phyloP scores from a whole-genome alignment of 257 asterid species.

The Misopates orontium region DNA sequence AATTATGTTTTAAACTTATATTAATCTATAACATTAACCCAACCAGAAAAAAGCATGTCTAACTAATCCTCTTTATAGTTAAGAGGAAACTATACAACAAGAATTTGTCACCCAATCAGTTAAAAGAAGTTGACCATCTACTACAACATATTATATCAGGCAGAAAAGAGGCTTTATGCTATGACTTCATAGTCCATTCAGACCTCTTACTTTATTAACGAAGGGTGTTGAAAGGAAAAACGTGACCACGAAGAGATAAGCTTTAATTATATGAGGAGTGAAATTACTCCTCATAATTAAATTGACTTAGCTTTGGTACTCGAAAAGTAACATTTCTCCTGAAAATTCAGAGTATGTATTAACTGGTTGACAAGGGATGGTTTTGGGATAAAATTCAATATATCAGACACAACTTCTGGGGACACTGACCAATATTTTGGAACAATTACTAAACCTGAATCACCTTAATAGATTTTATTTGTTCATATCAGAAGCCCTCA shows the following conservation, averaged over 20 bases:
- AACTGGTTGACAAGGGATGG: constrained; percentile 18
- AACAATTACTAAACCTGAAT: not conserved
- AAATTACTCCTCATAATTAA: constrained; percentile 4
- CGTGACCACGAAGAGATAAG: constrained; percentile 1
- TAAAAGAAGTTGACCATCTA: constrained; percentile 15
- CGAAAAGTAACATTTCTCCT: not conserved
- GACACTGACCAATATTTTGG: too few species aligned
- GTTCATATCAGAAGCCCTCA: not conserved
- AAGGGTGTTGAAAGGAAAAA: constrained; percentile 6
- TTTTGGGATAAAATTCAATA: constrained; percentile 17
- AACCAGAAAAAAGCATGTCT: not conserved
- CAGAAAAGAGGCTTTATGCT: constrained; percentile 12
- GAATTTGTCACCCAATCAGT: constrained; percentile 21
- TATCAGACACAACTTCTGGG: not conserved
- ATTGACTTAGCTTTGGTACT: constrained; percentile 12
- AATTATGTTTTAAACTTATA: constrained; percentile 4
- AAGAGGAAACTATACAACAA: constrained; percentile 19
- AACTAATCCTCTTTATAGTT: constrained; percentile 5
- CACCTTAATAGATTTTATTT: not conserved
- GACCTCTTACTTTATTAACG: constrained; percentile 10
- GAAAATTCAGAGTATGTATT: constrained; percentile 10
- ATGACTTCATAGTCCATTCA: constrained; percentile 1
- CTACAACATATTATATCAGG: constrained; percentile 15
- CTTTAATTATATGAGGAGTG: not conserved
- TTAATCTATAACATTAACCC: constrained; percentile 17